A percentile compares a stretch with the other conserved stretches of the same genome.
These are phyloP conservation scores for Neopestalotiopsis rosae DNA, from an alignment of 2,329 filamentous ascomycete species.

Conservation along the genomic window DNA sequence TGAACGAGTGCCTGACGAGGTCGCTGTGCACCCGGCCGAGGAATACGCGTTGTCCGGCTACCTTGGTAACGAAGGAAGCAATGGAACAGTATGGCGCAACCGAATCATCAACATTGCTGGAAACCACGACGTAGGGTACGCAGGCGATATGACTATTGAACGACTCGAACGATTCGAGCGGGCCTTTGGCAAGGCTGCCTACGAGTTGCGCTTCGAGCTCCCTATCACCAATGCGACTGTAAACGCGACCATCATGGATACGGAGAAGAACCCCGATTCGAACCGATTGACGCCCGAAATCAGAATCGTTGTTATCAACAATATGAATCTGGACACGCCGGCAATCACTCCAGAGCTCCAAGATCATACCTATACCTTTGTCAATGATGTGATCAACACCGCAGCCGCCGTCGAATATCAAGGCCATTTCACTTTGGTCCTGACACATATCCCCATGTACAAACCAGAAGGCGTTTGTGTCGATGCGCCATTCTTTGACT, in stretches of 20 bases:
- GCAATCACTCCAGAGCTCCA: conserved; percentile 72
- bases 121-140: conserved; percentile 97
- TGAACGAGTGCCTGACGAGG: conserved; percentile 64
- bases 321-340: conserved; percentile 91
- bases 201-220: conserved; percentile 79
- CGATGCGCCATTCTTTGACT: conserved; percentile 83
- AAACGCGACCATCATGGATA: conserved; percentile 48
- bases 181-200: conserved; percentile 87
- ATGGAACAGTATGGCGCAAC: conserved; percentile 67
- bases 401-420: conserved; percentile 64
- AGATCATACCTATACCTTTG: conserved; percentile 76
- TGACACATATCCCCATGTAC: conserved; percentile 92
- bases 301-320: conserved; percentile 85
- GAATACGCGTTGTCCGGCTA: conserved; percentile 58
- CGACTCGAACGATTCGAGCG: conserved; percentile 82
- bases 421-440: conserved; percentile 77
- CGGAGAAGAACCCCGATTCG: conserved; percentile 49
- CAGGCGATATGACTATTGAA: conserved; percentile 82
- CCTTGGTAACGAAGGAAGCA: conserved; percentile 51
- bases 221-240: conserved; percentile 47
- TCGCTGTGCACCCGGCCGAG: conserved; percentile 52
- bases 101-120: conserved; percentile 89
- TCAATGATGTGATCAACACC: conserved; percentile 70
- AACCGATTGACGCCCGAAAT: conserved; percentile 68
- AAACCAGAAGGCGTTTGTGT: conserved; percentile 84